Percentiles rank a stretch among this genome's conserved stretches.
Conservation (phyloP, 2,329 filamentous ascomycete genomes). For the Cladosporium sphaerospermum region DNA sequence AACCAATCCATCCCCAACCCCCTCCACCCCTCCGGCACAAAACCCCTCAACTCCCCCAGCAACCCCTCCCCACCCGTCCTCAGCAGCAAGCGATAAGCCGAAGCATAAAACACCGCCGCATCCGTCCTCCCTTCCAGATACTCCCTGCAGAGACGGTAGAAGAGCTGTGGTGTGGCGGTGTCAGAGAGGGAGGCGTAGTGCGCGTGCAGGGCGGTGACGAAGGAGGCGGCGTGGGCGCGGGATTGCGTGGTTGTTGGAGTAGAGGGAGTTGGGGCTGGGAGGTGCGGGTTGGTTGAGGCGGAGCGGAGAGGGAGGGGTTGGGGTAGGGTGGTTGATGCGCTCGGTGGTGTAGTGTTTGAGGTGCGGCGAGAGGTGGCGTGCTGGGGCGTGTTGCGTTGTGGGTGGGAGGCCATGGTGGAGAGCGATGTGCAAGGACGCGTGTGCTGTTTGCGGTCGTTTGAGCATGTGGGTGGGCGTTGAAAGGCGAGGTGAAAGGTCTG, state of each 20-base stretch:
- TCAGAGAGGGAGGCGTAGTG: neutral
- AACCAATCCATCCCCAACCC: slow-evolving; percentile 13
- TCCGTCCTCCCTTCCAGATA: slow-evolving; percentile 13
- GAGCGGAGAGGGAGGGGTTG: neutral
- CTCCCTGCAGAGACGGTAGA: slow-evolving; percentile 4
- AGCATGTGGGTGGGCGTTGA: no score
- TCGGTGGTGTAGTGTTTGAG: neutral
- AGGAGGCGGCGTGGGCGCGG: neutral
- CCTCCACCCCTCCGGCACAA: slow-evolving; percentile 16
- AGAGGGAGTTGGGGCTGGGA: neutral
- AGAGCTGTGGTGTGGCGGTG: neutral
- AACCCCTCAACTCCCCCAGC: slow-evolving; percentile 13
- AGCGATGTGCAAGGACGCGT: no score
- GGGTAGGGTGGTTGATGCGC: neutral
- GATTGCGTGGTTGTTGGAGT: no score
- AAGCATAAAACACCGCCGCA: slow-evolving; percentile 16
- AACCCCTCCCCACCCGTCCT: slow-evolving; percentile 10
- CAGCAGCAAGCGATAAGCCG: slow-evolving; percentile 15
- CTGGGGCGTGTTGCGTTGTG: no score
- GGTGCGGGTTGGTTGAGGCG: neutral
- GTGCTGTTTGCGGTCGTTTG: no score
- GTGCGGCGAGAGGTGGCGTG: neutral
- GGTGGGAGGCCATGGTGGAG: no score
- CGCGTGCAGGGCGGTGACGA: neutral
- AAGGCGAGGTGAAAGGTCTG: no score